Evolutionary conservation across 1,284 basidiomycete genomes (phyloP), one percentile per base, ranked within the genome.

Genomic region (Cutaneotrichosporon sp.): DNA sequence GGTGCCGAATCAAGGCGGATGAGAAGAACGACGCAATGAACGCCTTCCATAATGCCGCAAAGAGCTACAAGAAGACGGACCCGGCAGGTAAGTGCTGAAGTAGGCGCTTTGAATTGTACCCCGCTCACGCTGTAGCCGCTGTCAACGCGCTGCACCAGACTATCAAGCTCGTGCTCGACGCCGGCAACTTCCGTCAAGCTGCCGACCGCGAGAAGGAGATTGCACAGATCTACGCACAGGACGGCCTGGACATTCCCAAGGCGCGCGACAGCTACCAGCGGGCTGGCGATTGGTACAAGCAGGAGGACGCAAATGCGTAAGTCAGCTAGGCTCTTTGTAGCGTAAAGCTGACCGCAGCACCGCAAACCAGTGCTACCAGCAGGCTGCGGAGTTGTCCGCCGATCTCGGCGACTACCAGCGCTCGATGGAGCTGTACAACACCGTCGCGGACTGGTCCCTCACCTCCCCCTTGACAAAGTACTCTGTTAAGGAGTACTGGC

Each of bases 141-240:
- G 82, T 97, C 39, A 84, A 88, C 62, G 88, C 93, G n/a, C 78
- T 98, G 42, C 81, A 84, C 10, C 84, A 90, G 62, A 90, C 91
- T 3, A 86, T 97, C 55, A 81, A 82, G 38, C 85, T 90, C 66
- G 81, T 97, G 33, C 88, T 90, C 16, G 78, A 89, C 61, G 79
- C 81, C 20, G 96, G 96, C 49, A 84, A 91, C 56, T 98, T 98
- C 80, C 80, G 96, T 52, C 96, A 98, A 72, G 96, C 96, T 25
- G 96, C 94, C 9, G 96, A 99, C 75, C 79, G 96, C 63, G 90
- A 97, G 79, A 97, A 97, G 76, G 91, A 93, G 77, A 93, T 97
- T 62, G 94, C 85, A 4, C 86, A 90, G 70, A 90, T 98, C 61
- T 87, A 91, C 76, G 82, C 93, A 35, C 85, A 90, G 65, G 80